phyloP scores from a whole-genome alignment of 208 protist genomes.

The Acanthamoeba sp. region DNA sequence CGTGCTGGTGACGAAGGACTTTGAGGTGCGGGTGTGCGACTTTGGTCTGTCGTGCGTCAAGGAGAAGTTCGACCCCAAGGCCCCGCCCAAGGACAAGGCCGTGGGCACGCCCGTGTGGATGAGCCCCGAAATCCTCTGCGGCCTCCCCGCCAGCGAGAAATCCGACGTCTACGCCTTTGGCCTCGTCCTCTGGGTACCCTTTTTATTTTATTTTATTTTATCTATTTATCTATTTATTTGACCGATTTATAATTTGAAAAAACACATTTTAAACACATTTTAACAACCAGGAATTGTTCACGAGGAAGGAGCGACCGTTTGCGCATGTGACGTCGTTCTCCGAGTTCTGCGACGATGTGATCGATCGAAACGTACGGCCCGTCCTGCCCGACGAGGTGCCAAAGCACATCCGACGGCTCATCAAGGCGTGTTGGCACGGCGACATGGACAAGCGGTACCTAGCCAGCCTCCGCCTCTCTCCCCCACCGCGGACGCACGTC shows the following conservation, averaged over 20 bases:
- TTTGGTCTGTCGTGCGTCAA: slow-evolving; percentile 70
- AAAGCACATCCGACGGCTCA: slow-evolving; percentile 29
- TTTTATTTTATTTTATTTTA: neutral
- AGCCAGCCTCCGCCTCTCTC: neutral
- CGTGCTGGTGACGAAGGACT: slow-evolving; percentile 51
- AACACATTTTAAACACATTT: too few relatives aligned
- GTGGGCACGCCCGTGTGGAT: slow-evolving; percentile 67
- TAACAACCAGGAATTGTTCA: slow-evolving; percentile 24
- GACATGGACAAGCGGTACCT: slow-evolving; percentile 58
- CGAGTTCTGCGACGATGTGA: slow-evolving; percentile 63
- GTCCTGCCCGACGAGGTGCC: neutral
- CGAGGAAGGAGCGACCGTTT: slow-evolving; percentile 27
- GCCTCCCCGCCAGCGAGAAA: slow-evolving; percentile 24
- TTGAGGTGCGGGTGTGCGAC: slow-evolving; percentile 66
- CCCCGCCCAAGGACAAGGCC: slow-evolving; percentile 57
- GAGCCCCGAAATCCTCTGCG: slow-evolving; percentile 57
- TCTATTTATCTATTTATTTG: neutral
- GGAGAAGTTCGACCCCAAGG: slow-evolving; percentile 60
- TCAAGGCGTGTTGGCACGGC: slow-evolving; percentile 49
- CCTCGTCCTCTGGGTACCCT: slow-evolving; percentile 27
- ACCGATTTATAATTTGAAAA: neutral
- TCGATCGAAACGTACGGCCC: slow-evolving; percentile 21
- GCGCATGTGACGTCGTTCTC: slow-evolving; percentile 37
- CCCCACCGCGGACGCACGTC: neutral
- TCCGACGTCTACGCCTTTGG: slow-evolving; percentile 67